Conservation (phyloP, 148 eudicot genomes). For the Diospyros lotus region DNA sequence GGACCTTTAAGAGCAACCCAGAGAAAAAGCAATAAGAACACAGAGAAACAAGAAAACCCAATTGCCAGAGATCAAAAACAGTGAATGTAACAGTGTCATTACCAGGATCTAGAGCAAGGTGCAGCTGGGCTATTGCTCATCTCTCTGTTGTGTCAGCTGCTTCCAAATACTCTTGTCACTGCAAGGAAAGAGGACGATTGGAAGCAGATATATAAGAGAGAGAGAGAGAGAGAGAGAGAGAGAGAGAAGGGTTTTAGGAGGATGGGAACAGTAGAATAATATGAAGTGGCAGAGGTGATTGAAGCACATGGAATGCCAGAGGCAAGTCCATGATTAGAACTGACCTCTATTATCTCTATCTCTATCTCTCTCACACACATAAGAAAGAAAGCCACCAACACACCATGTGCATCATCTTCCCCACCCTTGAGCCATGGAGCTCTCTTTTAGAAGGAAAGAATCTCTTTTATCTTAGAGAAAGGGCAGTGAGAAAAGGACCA, state of each 20-base stretch:
- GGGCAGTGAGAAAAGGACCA: neutral
- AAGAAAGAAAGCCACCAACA: slow-evolving; percentile 18
- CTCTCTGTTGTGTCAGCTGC: slow-evolving; percentile 6
- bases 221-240: too few species aligned
- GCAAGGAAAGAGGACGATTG: neutral
- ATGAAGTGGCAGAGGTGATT: slow-evolving; percentile 45
- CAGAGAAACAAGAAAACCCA: slow-evolving; percentile 1
- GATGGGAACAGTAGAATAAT: slow-evolving; percentile 27
- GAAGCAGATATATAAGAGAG: too few species aligned
- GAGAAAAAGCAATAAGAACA: neutral
- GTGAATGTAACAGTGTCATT: neutral
- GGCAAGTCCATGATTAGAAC: neutral
- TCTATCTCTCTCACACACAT: slow-evolving; percentile 14
- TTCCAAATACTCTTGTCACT: slow-evolving; percentile 12
- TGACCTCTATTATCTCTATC: slow-evolving; percentile 33
- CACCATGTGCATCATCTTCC: slow-evolving; percentile 48
- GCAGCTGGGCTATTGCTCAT: slow-evolving; percentile 42
- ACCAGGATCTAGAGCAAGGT: slow-evolving; percentile 56
- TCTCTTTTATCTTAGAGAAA: slow-evolving; percentile 24
- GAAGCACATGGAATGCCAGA: slow-evolving; percentile 81
- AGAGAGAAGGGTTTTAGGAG: neutral
- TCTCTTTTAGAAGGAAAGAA: slow-evolving; percentile 36
- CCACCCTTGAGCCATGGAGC: slow-evolving; percentile 23
- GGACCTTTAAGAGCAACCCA: slow-evolving; percentile 37
- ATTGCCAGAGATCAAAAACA: neutral